Evolutionary conservation across 352 stramenopile genomes (phyloP), one percentile per base, ranked within the genome.

Genomic region (Phytopythium litorale): DNA sequence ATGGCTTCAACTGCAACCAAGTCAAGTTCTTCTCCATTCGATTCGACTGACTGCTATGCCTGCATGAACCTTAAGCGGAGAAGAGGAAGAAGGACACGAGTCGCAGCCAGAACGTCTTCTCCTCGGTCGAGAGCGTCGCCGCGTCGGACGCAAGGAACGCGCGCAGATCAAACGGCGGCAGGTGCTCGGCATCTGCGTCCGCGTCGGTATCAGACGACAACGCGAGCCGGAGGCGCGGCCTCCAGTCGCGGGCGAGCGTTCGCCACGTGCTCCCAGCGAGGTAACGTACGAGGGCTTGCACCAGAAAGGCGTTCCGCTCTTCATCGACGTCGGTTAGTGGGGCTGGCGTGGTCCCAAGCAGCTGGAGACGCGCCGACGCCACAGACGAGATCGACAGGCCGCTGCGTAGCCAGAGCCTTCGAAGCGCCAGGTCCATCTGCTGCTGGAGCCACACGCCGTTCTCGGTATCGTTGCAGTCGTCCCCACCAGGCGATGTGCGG

Each of bases 61-160:
- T 40, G 8, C 35, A 3, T 4, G 18, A 15, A 0, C 7, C 25
- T 38, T 16, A 54, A 4, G 48, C 48, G 11, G 48, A 38, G 72
- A 85, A 84, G 23, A 86, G 68, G 68, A 87, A 84, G 58, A 87
- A 87, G 11, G 79, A 86, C 49, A 81, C 70, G 42, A 89, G 53
- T 52, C 81, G 76, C 25, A 86, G 58, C 79, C 79, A 89, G 48
- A 84, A 84, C 4, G 66, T 71, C 40, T 75, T 78, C 38, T 85
- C 75, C 9, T 49, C 64, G 50, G 68, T 60, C 16, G 74, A 70
- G 25, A 76, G 62, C 16, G 70, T 15, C 23, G 21, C 25, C 4
- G 35, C 58, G 8, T 75, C 60, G 25, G 78, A 54, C 8, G 73
- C 56, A 15, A 79, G 63, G 55, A 81, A 81, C 40, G 49, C 32